Evolutionary conservation across 228 moss, liverwort and hornwort genomes (phyloP).

Genomic region (Sphagnum fallax): DNA sequence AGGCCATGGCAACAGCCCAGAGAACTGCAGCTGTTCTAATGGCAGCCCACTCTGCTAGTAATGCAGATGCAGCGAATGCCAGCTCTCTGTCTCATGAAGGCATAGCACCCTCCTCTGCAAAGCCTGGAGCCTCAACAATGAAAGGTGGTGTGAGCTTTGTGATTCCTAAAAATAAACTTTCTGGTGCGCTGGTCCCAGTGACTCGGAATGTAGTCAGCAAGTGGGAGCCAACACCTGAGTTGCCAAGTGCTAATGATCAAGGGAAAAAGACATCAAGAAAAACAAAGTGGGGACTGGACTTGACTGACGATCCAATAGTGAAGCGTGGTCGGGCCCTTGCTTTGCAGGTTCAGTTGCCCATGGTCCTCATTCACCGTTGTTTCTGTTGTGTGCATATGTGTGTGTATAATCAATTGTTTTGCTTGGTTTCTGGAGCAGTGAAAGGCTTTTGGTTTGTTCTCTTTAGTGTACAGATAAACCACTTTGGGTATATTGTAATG

Average conservation of each 20-base stretch:
- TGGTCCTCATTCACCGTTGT: not conserved
- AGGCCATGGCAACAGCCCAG: constrained; percentile 12
- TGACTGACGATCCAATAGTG: constrained; percentile 44
- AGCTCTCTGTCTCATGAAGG: too few relatives aligned
- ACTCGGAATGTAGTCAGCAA: constrained; percentile 24
- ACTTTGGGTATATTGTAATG: too few relatives aligned
- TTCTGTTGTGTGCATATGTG: too few relatives aligned
- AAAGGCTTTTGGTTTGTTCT: too few relatives aligned
- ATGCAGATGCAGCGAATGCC: not conserved
- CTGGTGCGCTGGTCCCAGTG: constrained; percentile 57
- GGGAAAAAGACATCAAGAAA: constrained; percentile 22
- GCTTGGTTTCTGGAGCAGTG: too few relatives aligned
- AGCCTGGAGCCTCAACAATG: constrained; percentile 12
- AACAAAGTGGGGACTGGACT: constrained; percentile 58
- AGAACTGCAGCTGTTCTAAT: constrained; percentile 18
- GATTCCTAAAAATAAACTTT: constrained; percentile 68
- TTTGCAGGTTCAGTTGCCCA: constrained; percentile 43
- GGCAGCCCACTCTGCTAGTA: constrained; percentile 16
- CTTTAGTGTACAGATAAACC: too few relatives aligned
- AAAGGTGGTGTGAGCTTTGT: constrained; percentile 56
- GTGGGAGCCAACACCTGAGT: constrained; percentile 1
- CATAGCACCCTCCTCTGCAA: not conserved
- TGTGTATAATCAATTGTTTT: too few relatives aligned
- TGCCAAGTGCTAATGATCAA: constrained; percentile 13
- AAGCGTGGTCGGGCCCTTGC: constrained; percentile 75